Evolutionary conservation across 345 rosid genomes (phyloP).

Genomic region (Hibiscus tridactylites): DNA sequence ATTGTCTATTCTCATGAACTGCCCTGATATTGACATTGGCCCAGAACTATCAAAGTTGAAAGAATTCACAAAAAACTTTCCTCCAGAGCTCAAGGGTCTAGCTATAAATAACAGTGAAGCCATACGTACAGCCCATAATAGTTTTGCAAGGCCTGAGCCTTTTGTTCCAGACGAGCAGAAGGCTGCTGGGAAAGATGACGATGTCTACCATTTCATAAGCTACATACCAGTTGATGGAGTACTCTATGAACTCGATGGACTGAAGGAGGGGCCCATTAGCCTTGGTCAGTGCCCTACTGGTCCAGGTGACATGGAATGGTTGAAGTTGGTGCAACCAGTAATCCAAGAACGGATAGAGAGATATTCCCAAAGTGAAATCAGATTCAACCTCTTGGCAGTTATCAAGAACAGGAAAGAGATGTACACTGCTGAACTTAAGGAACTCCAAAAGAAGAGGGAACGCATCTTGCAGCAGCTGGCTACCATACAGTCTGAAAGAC

Average conservation of each 20-base stretch:
- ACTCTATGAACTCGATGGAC: constrained; percentile 91
- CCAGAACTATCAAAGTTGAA: constrained; percentile 70
- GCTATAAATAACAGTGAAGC: constrained; percentile 96
- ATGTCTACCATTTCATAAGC: constrained; percentile 95
- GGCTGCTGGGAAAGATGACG: constrained; percentile 84
- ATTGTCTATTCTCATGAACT: constrained; percentile 79
- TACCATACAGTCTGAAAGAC: constrained; percentile 47
- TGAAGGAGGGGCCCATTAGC: constrained; percentile 94
- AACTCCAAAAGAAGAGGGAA: constrained; percentile 77
- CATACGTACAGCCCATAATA: constrained; percentile 84
- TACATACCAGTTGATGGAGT: constrained; percentile 87
- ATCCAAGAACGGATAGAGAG: constrained; percentile 90
- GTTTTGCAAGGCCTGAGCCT: constrained; percentile 98
- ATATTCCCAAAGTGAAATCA: constrained; percentile 85
- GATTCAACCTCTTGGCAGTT: constrained; percentile 94
- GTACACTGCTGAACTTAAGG: constrained; percentile 78
- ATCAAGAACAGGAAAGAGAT: constrained; percentile 84
- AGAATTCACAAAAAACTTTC: constrained; percentile 85
- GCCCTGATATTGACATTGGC: constrained; percentile 82
- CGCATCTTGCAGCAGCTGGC: constrained; percentile 63
- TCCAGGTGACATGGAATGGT: constrained; percentile 63
- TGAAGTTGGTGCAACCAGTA: constrained; percentile 85
- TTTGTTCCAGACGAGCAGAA: constrained; percentile 89
- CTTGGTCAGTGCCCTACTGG: constrained; percentile 72
- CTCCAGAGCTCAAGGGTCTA: constrained; percentile 89